Evolutionary conservation across 2,329 filamentous ascomycete genomes (phyloP), one percentile per base, ranked within the genome.

Genomic region (Aspergillus udagawae): DNA sequence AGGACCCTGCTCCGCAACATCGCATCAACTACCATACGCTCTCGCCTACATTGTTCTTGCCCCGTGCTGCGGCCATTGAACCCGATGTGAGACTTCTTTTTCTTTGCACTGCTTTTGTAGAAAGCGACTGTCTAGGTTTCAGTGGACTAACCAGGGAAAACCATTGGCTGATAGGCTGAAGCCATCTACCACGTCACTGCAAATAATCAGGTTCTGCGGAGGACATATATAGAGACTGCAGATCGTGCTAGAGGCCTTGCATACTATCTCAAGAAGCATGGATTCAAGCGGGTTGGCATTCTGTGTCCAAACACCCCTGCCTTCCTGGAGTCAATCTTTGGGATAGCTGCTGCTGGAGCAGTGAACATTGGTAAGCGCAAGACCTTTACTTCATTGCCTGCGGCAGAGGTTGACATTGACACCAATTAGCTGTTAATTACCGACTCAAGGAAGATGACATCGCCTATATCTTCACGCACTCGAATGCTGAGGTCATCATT

Each of bases 221-320:
- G 92, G 57, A 88, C 84, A 2, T 99, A 99, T 71, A 79, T 81
- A 57, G 88, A 94, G 68, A 86, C 92, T 58, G 90, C 94, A 17
- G 90, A 96, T 69, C 90, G 94, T 47, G 90, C 92, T 3, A 80
- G 90, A 45, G 94, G 93, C 0, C 79, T 99, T 20, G 92, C 92
- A 14, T 97, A 96, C 75, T 97, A 89, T 72, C 72, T 99, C 56
- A 83, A 84, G 65, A 90, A 90, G 72, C 85, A 90, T 69, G 82
- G 83, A 4, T 86, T 85, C 68, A 88, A 85, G 67, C 83, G 90
- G 58, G 89, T 97, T 5, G 94, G 94, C 6, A 87, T 99, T 50
- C 80, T 99, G 10, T 87, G 86, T 8, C 90, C 94, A 3, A 99
- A 99, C 72, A 99, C 94, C 1, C 94, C 94, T 0, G 92, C 92